A percentile compares a stretch with the other conserved stretches of the same genome.
phyloP scores from a whole-genome alignment of 768 basidiomycete species.

The Leccinum uliginosum region DNA sequence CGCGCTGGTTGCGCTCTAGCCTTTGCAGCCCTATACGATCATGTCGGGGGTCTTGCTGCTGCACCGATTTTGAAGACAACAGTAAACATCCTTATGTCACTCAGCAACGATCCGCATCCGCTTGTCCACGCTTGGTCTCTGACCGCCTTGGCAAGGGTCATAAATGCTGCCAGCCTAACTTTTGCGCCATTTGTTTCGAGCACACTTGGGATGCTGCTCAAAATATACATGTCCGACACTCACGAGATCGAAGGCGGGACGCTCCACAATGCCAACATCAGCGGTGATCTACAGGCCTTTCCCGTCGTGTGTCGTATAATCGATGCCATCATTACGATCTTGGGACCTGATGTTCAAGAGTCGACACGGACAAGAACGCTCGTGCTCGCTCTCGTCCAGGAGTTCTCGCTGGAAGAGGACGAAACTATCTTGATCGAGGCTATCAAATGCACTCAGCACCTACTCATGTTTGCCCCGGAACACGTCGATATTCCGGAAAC shows the following conservation, averaged over 20 bases:
- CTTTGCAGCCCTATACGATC: conserved; percentile 86
- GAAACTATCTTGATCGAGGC: conserved; percentile 90
- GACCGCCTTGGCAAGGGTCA: conserved; percentile 78
- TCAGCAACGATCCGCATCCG: conserved; percentile 94
- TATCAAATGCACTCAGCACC: conserved; percentile 93
- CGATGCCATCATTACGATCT: conserved; percentile 87
- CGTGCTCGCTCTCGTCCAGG: conserved; percentile 78
- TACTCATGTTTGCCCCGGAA: conserved; percentile 92
- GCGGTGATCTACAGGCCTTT: conserved; percentile 89
- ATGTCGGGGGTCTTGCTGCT: conserved; percentile 93
- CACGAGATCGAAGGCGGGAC: conserved; percentile 94
- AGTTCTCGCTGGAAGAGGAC: conserved; percentile 81
- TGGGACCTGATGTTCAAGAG: conserved; percentile 95
- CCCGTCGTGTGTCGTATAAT: conserved; percentile 89
- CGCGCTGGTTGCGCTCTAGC: conserved; percentile 93
- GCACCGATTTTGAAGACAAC: conserved; percentile 94
- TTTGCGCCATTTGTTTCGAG: conserved; percentile 86
- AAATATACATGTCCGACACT: conserved; percentile 82
- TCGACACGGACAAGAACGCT: conserved; percentile 73
- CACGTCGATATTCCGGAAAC: conserved; percentile 78
- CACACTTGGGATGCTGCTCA: conserved; percentile 87
- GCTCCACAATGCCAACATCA: conserved; percentile 73
- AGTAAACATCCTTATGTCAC: conserved; percentile 90
- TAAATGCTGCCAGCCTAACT: conserved; percentile 86
- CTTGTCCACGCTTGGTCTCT: conserved; percentile 94